Evolutionary conservation across 179 eudicot genomes (phyloP), one percentile per base, ranked within the genome.

Genomic region (Silene vulgaris): DNA sequence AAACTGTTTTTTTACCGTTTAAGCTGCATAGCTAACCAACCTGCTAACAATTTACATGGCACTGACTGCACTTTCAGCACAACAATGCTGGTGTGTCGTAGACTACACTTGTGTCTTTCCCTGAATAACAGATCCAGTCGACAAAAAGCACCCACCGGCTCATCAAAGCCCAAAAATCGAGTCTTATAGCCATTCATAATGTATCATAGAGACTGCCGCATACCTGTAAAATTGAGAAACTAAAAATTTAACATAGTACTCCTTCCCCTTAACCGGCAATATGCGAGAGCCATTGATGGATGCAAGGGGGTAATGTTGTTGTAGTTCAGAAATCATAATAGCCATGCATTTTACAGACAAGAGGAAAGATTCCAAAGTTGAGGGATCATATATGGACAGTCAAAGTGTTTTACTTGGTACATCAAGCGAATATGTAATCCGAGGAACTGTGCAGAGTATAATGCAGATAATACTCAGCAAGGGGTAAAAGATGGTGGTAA

Each of bases 181-280:
- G 84, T 68, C 50, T 81, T 83, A 30, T 76, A 80, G 23, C 40
- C 82, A 54, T 75, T 68, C 50, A 64, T 69, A 28, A 81, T 45
- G 73, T 61, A 79, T 13, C 80, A 84, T 72, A 67, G 65, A 43
- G 81, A 81, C 62, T 80, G 81, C 86, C 77, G 74, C 73, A 72
- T 71, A 60, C 63, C 40, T 16, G 23, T n/a, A 40, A 19, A 23
- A n/a, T 23, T 9, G 30, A 19, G 2, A 14, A 52, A 66, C 32
- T 45, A 16, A 45, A 45, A 21, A 23, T 45, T 17, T 13, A 17
- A 62, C 8, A 54, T 13, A 54, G 3, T 54, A 14, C 59, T 54
- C 50, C 13, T 54, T 54, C 59, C 59, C 59, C 59, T 54, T 43
- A 9, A 12, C 57, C 59, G 5, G 6, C 59, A 14, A 54, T 54